Evolutionary conservation across 108 stramenopile species (phyloP).

Genomic region (Nitzschia sp.): DNA sequence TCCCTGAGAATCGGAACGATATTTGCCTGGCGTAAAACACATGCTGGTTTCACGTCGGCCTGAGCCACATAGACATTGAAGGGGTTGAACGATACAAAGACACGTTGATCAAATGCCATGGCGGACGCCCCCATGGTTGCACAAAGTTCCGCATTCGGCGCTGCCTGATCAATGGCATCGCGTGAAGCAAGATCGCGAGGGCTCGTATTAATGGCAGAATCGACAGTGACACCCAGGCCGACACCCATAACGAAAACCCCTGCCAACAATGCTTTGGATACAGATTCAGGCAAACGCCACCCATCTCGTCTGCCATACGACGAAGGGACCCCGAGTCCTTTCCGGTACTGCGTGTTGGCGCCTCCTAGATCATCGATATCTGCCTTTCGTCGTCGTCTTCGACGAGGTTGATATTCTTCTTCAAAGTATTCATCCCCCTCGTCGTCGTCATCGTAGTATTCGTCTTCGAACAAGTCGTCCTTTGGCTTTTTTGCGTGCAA

Average conservation of each 20-base stretch:
- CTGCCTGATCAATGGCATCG: slow-evolving; percentile 94
- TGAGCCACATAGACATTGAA: slow-evolving; percentile 95
- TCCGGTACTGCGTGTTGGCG: slow-evolving; percentile 26
- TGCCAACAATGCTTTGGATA: slow-evolving; percentile 82
- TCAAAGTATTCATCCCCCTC: slow-evolving; percentile 47
- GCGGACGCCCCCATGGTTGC: slow-evolving; percentile 86
- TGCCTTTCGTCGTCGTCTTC: slow-evolving; percentile 27
- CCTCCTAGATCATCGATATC: slow-evolving; percentile 49
- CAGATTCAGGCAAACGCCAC: slow-evolving; percentile 71
- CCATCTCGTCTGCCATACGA: slow-evolving; percentile 68
- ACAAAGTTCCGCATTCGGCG: slow-evolving; percentile 91
- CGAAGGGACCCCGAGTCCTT: slow-evolving; percentile 55
- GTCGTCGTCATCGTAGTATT: slow-evolving; percentile 38
- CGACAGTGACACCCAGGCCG: slow-evolving; percentile 92
- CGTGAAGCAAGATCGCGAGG: slow-evolving; percentile 89
- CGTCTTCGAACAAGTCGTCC: neutral
- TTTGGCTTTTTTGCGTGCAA: neutral
- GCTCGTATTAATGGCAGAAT: slow-evolving; percentile 93
- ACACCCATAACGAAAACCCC: slow-evolving; percentile 92
- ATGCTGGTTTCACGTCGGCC: slow-evolving; percentile 96
- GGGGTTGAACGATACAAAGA: slow-evolving; percentile 96
- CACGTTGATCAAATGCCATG: slow-evolving; percentile 94
- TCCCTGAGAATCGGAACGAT: slow-evolving; percentile 85
- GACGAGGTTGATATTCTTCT: slow-evolving; percentile 22
- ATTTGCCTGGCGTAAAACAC: slow-evolving; percentile 87